Evolutionary conservation across 2,329 filamentous ascomycete genomes (phyloP), one percentile per base, ranked within the genome.

Genomic region (Fusarium sp.): DNA sequence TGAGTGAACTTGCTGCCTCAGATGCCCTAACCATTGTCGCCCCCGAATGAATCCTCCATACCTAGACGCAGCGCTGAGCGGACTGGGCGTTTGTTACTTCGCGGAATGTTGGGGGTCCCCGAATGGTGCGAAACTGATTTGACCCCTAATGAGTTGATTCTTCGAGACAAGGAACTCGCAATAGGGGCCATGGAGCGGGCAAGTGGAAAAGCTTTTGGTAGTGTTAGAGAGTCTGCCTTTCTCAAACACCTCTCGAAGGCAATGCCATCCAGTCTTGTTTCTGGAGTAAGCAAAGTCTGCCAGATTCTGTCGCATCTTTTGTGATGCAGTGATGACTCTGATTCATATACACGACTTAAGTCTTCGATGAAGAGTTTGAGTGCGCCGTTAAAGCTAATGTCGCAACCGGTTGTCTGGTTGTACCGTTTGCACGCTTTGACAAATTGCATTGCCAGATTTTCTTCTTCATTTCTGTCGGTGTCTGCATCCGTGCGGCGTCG

Each of bases 21-120:
- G 18, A 7, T 25, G 8, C 42, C 23, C 23, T 12, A 19, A 19
- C 1, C 7, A 10, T 14, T 14, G 11, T 21, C 11, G 7, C 11
- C 10, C 23, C 12, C 8, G 18, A 27, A 27, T 27, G 12, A 15
- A 27, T 45, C 12, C 25, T 7, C 23, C 23, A 12, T 45, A 16
- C 4, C 23, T 19, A 7, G 5, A 14, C 5, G 4, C 23, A 5
- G 42, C 5, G 4, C 23, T 5, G 23, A 15, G 23, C 8, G 23
- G 5, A 21, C 18, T 45, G 12, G 5, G 9, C 42, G 5, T 45
- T 21, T 21, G 23, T 21, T 44, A 44, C 42, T 44, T 19, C 2
- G 23, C 1, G 4, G 18, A 1, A 4, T 15, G 15, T 4, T 45
- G 3, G 42, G 15, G 3, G 18, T 15, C 4, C 4, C 12, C 8